Base-by-base conservation (phyloP, 345 rosid genomes). In the Fremontodendron californicum region DNA sequence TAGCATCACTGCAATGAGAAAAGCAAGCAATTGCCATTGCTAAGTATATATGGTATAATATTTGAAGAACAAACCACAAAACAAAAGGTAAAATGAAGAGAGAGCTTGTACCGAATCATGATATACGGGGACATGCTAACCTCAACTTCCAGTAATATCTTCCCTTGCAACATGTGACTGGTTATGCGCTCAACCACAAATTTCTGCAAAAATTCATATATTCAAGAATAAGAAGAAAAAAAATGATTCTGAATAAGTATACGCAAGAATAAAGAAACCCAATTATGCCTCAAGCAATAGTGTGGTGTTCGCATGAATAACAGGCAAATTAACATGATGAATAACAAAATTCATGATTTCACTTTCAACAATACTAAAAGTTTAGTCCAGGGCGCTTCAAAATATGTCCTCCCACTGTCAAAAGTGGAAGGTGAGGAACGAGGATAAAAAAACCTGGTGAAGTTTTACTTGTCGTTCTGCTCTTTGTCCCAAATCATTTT, bases 121-220 rank as follows among this genome's bases (percentile, higher is more conserved):
- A 82, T 71, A 35, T 81, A 79, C 1, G 83, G 78, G 4, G 81
- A 81, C 84, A 86, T 80, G 77, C 66, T 72, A 64, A 84, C 84
- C 71, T 80, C 85, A 45, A 86, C 82, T 54, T 82, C 87, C 5
- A 92, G 91, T 9, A 93, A 83, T 55, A 85, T 79, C 81, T 86
- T 90, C 76, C 86, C 89, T 80, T 88, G 92, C n/a, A n/a, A n/a
- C n/a, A n/a, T n/a, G n/a, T n/a, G n/a, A n/a, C n/a, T n/a, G n/a
- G n/a, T n/a, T n/a, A n/a, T n/a, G n/a, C n/a, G n/a, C 81, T 87
- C 92, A 27, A 92, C 88, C 68, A 45, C 82, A 86, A 89, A 83
- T 84, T 89, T n/a, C n/a, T n/a, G n/a, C n/a, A n/a, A n/a, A n/a
- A n/a, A n/a, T n/a, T n/a, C n/a, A n/a, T n/a, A n/a, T n/a, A n/a